Evolutionary conservation across 2,329 filamentous ascomycete species (phyloP).

Genomic region (Fusarium udum): DNA sequence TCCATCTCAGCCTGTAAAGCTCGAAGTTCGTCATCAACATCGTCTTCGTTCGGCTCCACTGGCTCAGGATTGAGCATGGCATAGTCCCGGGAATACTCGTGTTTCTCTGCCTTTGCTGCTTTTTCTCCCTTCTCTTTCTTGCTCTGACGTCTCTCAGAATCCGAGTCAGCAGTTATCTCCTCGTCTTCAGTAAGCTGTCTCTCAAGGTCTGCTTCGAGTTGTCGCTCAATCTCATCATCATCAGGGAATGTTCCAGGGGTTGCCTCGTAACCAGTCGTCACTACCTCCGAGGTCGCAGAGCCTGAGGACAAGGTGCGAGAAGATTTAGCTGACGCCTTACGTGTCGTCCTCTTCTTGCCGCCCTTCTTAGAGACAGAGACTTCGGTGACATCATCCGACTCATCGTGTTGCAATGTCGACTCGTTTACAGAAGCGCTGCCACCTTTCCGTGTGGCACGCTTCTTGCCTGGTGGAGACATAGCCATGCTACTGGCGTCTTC

Average conservation of each 20-base stretch:
- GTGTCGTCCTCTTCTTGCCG: constrained; percentile 50
- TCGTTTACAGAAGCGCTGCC: constrained; percentile 57
- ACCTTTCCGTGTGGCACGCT: constrained; percentile 63
- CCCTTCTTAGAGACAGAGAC: constrained; percentile 44
- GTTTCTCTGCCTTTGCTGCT: constrained; percentile 38
- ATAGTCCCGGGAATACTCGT: constrained; percentile 51
- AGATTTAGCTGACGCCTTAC: constrained; percentile 54
- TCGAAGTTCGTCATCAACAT: constrained; percentile 61
- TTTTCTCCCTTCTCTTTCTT: constrained; percentile 45
- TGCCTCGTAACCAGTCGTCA: constrained; percentile 56
- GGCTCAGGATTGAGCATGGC: constrained; percentile 64
- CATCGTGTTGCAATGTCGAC: constrained; percentile 50
- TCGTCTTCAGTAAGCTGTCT: constrained; percentile 64
- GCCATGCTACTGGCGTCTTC: constrained; percentile 57
- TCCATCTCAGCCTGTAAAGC: constrained; percentile 62
- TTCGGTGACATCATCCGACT: constrained; percentile 55
- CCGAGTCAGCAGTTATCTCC: constrained; percentile 57
- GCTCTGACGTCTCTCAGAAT: constrained; percentile 53
- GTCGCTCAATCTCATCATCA: constrained; percentile 73
- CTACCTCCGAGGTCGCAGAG: constrained; percentile 63
- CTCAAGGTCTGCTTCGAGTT: constrained; percentile 72
- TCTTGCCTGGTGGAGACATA: constrained; percentile 64
- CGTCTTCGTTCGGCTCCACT: constrained; percentile 56
- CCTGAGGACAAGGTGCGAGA: constrained; percentile 54
- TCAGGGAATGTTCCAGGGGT: constrained; percentile 58